Evolutionary conservation across 148 eudicot genomes (phyloP).

Genomic region (Cornus kousa): DNA sequence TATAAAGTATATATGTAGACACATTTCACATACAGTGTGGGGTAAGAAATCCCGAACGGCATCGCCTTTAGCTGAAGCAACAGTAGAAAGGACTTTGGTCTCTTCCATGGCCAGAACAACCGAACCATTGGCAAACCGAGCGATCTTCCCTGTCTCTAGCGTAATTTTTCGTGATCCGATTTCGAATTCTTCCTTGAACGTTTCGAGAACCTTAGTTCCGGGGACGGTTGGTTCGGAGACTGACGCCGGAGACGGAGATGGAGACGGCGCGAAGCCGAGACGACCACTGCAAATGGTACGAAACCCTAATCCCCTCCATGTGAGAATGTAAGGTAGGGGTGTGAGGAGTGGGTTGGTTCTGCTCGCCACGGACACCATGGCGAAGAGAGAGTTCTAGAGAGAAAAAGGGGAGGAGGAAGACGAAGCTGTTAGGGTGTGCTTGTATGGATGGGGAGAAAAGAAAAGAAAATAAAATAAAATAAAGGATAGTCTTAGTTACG

Average conservation of each 20-base stretch:
- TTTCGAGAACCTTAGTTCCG: conserved; percentile 57
- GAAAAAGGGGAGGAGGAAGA: not conserved
- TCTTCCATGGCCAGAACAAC: conserved; percentile 72
- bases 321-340: conserved; percentile 28
- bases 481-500: too few relatives aligned
- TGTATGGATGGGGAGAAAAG: too few relatives aligned
- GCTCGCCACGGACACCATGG: conserved; percentile 40
- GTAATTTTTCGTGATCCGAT: conserved; percentile 57
- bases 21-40: conserved; percentile 63
- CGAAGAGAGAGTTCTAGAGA: not conserved
- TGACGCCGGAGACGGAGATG: conserved; percentile 12
- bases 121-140: conserved; percentile 88
- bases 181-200: conserved; percentile 80
- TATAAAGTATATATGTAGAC: not conserved
- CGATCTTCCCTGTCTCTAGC: conserved; percentile 83
- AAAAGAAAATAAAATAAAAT: too few relatives aligned
- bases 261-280: conserved; percentile 9
- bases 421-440: conserved; percentile 5
- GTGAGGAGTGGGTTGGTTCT: conserved; percentile 31
- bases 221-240: conserved; percentile 20
- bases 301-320: conserved; percentile 31
- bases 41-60: conserved; percentile 73
- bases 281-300: conserved; percentile 33
- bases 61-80: conserved; percentile 63
- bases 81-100: conserved; percentile 84